Conservation (phyloP, 345 rosid species). For the Brassica cretica region DNA sequence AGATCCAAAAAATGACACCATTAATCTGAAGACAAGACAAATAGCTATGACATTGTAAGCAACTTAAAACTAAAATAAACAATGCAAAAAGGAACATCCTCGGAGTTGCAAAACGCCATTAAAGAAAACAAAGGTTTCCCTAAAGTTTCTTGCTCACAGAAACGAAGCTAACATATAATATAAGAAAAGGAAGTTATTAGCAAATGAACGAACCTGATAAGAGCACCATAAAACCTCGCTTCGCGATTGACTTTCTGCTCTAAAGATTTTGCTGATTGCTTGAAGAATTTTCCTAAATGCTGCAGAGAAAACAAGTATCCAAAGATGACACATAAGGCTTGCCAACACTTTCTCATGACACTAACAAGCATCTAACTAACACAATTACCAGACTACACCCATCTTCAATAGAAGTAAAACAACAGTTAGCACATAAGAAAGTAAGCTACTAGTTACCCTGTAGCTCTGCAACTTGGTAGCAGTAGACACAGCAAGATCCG, state of each 20-base stretch:
- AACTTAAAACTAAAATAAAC: conserved; percentile 7
- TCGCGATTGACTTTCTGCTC: conserved; percentile 80
- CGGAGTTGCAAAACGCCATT: neutral
- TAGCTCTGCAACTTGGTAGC: conserved; percentile 90
- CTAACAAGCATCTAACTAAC: neutral
- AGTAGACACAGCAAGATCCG: conserved; percentile 83
- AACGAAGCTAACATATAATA: neutral
- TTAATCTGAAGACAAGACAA: neutral
- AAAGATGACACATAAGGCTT: conserved; percentile 8
- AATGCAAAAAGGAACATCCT: neutral
- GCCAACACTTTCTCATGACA: conserved; percentile 12
- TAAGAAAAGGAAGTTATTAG: neutral
- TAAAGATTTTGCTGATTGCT: conserved; percentile 86
- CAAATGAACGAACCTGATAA: conserved; percentile 62
- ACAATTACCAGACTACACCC: neutral
- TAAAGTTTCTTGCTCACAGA: conserved; percentile 9
- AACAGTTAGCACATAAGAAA: neutral
- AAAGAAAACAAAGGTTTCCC: conserved; percentile 1
- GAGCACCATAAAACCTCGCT: conserved; percentile 96
- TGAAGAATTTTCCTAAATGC: conserved; percentile 89
- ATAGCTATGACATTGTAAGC: conserved; percentile 9
- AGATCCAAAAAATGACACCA: neutral
- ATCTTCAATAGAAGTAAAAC: neutral
- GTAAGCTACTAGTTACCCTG: conserved; percentile 50
- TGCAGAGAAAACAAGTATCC: conserved; percentile 38